Percentiles rank a stretch among this genome's conserved stretches.
Evolutionary conservation across 2,329 filamentous ascomycete genomes (phyloP).

Genomic region (Venturia oleaginea): DNA sequence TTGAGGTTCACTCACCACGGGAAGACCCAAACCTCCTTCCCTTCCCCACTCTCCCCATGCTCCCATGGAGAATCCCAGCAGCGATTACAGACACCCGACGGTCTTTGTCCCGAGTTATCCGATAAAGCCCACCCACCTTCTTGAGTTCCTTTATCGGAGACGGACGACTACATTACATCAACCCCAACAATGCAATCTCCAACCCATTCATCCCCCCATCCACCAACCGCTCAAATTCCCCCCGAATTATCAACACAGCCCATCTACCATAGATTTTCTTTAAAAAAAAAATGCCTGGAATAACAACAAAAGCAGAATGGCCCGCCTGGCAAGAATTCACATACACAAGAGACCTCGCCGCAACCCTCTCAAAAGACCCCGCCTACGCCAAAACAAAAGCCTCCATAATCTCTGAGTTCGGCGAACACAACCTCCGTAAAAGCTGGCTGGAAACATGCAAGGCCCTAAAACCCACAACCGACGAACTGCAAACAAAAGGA

Average conservation of each 20-base stretch:
- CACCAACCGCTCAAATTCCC: background rate
- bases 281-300: background rate
- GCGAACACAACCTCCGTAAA: constrained; percentile 25
- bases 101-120: background rate
- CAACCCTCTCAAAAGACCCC: background rate
- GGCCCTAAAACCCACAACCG: constrained; percentile 27
- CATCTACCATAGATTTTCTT: too few relatives aligned
- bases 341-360: background rate
- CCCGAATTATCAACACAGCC: background rate
- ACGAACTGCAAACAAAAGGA: constrained; percentile 11
- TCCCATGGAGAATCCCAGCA: background rate
- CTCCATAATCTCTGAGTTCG: constrained; percentile 29
- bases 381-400: constrained; percentile 21
- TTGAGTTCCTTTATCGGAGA: background rate
- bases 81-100: background rate
- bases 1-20: background rate
- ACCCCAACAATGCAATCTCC: background rate
- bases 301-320: background rate
- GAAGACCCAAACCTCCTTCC: background rate
- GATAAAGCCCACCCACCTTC: background rate
- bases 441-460: constrained; percentile 34
- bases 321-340: background rate
- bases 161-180: background rate
- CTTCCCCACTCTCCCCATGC: background rate
- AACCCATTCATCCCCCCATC: too few relatives aligned